A percentile compares a stretch with the other conserved stretches of the same genome.
Evolutionary conservation across 2,329 filamentous ascomycete species (phyloP).

Genomic region (Scedosporium apiospermum): DNA sequence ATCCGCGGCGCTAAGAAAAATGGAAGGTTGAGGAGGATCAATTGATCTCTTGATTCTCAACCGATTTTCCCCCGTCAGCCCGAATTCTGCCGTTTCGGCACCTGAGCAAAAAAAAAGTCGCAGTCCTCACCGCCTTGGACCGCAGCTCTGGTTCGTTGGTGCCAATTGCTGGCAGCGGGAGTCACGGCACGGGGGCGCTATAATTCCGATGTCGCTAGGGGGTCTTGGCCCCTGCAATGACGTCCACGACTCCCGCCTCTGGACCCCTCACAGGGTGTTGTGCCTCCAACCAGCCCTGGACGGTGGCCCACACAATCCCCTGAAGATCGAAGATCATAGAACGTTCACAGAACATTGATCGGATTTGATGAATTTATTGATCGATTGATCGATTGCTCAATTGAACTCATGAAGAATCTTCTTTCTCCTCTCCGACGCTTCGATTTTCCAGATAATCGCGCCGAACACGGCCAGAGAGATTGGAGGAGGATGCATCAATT

Average conservation of each 20-base stretch:
- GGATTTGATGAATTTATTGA: neutral
- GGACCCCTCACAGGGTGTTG: neutral
- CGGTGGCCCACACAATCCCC: neutral
- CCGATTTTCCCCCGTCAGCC: neutral
- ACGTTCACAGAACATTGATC: too few species aligned
- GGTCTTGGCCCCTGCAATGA: neutral
- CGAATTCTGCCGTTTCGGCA: neutral
- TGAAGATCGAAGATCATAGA: neutral
- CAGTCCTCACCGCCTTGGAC: neutral
- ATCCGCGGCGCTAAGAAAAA: too few species aligned
- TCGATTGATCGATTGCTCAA: constrained; percentile 21
- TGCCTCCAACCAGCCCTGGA: neutral
- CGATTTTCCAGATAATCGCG: too few species aligned
- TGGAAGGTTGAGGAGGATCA: too few species aligned
- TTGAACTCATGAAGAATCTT: too few species aligned
- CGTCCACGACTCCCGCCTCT: neutral
- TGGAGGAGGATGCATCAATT: too few species aligned
- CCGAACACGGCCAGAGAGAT: too few species aligned
- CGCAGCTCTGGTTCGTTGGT: too few species aligned
- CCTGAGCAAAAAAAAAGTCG: neutral
- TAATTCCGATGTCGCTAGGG: neutral
- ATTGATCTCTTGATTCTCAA: too few species aligned
- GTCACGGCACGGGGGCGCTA: neutral
- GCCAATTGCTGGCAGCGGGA: too few species aligned
- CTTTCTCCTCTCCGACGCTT: too few species aligned